phyloP scores from a whole-genome alignment of 768 basidiomycete genomes.

The Mycena albidolilacea region DNA sequence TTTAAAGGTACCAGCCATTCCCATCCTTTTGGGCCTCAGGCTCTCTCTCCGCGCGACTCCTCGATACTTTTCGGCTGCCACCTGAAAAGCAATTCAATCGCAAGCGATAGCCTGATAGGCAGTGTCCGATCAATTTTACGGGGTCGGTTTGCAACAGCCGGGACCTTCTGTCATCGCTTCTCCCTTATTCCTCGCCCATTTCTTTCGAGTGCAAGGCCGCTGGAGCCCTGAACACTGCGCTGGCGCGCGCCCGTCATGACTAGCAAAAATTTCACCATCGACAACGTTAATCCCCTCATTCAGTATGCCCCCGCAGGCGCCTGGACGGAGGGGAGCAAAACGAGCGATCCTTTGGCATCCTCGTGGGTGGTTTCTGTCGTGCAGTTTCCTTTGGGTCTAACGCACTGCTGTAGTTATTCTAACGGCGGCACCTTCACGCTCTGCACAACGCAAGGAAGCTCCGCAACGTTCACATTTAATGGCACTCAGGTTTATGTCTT shows the following conservation, averaged over 20 bases:
- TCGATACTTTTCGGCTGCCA: too few species aligned
- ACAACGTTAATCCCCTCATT: slow-evolving; percentile 40
- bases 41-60: too few species aligned
- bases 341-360: slow-evolving; percentile 20
- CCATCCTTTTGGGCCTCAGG: too few species aligned
- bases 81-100: too few species aligned
- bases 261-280: slow-evolving; percentile 37
- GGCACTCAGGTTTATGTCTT: slow-evolving; percentile 55
- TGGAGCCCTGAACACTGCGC: slow-evolving; percentile 15
- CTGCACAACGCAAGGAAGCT: slow-evolving; percentile 48
- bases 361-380: slow-evolving; percentile 16
- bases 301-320: slow-evolving; percentile 27
- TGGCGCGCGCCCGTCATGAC: slow-evolving; percentile 35
- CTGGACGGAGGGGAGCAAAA: slow-evolving; percentile 35
- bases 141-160: too few species aligned
- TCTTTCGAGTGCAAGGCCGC: slow-evolving; percentile 16
- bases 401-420: slow-evolving; percentile 46
- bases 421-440: slow-evolving; percentile 50
- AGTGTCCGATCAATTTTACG: too few species aligned
- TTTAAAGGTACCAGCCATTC: too few species aligned
- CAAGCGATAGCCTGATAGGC: too few species aligned
- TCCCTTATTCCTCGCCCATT: neutral
- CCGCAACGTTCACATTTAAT: slow-evolving; percentile 49
- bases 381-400: neutral
- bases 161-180: neutral